Percentiles rank a stretch among this genome's conserved stretches.
phyloP scores from a whole-genome alignment of 495 filamentous ascomycete species.

The Elaphomyces granulatus region DNA sequence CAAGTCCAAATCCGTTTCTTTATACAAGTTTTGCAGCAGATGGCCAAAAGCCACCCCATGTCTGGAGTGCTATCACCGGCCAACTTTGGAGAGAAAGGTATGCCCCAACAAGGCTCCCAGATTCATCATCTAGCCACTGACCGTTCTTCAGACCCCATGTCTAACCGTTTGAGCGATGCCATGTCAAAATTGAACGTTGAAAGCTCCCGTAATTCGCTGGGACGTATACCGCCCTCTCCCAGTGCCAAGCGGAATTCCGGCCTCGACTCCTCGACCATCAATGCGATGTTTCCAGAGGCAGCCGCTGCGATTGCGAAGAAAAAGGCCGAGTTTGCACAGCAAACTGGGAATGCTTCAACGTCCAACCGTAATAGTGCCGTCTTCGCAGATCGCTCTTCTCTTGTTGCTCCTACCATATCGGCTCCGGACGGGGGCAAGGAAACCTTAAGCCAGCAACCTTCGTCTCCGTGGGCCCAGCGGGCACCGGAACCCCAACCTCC shows the following conservation, averaged over 20 bases:
- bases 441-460: conserved; percentile 42
- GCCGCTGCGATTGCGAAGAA: conserved; percentile 95
- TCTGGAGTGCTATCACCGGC: conserved; percentile 90
- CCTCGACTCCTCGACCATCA: conserved; percentile 84
- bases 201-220: conserved; percentile 72
- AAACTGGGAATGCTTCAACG: conserved; percentile 75
- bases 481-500: conserved; percentile 39
- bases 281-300: conserved; percentile 98
- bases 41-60: conserved; percentile 96
- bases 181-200: conserved; percentile 88
- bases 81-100: conserved; percentile 90
- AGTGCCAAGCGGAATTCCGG: conserved; percentile 80
- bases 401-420: conserved; percentile 66
- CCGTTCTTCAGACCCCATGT: conserved; percentile 69
- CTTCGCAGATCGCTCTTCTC: conserved; percentile 66
- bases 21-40: conserved; percentile 95
- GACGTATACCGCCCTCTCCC: conserved; percentile 61
- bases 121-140: not conserved
- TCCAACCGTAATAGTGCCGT: conserved; percentile 89
- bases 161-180: conserved; percentile 89
- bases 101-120: conserved; percentile 5
- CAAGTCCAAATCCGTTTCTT: conserved; percentile 99
- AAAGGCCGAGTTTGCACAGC: conserved; percentile 91
- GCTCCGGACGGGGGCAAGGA: conserved; percentile 42
- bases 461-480: conserved; percentile 64